Conservation (phyloP, 768 basidiomycete species). For the Daedaleopsis sinensis region DNA sequence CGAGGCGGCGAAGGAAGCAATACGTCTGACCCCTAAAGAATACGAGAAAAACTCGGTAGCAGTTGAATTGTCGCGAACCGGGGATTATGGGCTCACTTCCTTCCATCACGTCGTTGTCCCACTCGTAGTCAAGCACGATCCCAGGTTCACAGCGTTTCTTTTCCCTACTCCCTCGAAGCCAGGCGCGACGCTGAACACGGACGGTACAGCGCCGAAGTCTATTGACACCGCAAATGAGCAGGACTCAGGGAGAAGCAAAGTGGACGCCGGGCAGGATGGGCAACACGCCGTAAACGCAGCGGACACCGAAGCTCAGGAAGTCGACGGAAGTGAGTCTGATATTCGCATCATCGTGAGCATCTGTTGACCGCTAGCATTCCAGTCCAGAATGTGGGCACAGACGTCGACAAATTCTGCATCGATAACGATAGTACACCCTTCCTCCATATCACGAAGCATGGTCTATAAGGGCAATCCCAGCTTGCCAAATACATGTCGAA, state of each 20-base stretch:
- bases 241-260: no score
- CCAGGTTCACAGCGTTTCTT: neutral
- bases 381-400: no score
- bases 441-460: no score
- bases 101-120: neutral
- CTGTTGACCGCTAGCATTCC: no score
- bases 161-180: neutral
- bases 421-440: no score
- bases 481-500: slow-evolving; percentile 5
- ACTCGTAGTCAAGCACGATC: neutral
- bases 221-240: no score
- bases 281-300: no score
- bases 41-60: neutral
- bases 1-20: neutral
- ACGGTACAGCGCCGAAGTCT: neutral
- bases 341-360: neutral
- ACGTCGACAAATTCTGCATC: no score
- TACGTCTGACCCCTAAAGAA: neutral
- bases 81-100: neutral
- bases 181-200: neutral
- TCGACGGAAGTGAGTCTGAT: no score
- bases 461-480: no score
- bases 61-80: neutral
- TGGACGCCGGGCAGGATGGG: no score
- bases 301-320: no score